Evolutionary conservation across 2,329 filamentous ascomycete genomes (phyloP), one percentile per base, ranked within the genome.

Genomic region (Nemania serpens): DNA sequence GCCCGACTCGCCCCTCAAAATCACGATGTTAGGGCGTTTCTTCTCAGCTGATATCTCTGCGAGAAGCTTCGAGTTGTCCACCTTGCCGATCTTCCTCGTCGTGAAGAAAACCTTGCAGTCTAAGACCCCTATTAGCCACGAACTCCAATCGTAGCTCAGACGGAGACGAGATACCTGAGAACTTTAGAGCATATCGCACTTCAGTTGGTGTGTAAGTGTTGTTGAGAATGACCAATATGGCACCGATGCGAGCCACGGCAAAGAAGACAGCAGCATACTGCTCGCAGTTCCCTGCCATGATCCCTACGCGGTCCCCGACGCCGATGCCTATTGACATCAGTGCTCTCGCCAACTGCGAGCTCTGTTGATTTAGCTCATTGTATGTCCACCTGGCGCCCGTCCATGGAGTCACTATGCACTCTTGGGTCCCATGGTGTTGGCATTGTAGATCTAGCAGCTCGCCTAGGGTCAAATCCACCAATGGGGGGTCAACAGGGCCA

Each of bases 191-290:
- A 74, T 90, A 89, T 72, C 87, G 82, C 49, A 89, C 86, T 75
- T 93, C 90, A 1, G 83, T 84, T 2, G 87, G 82, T 1, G 90
- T 93, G 72, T 93, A 93, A 0, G 90, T 93, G 76, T 92, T 93
- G 77, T 93, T 93, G 66, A 93, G 78, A 46, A 93, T 91, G 29
- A 93, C 90, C 54, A 93, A 79, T 47, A 89, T 86, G 48, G 84
- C 87, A 10, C 88, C 88, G 17, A 90, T 82, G 48, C 85, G 81
- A 42, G 87, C 86, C 11, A 86, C 88, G 3, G 88, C 89, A 66
- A 92, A 91, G 79, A 91, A 91, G 15, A 91, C 82, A 2, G 88
- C 82, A 33, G 90, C 76, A 86, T 94, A 94, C 84, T 96, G 82
- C 83, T 96, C 77, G 81, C 93, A 79, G 84, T 96, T 77, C 78